phyloP scores from a whole-genome alignment of 208 protist species.

The Novymonas esmeraldas region DNA sequence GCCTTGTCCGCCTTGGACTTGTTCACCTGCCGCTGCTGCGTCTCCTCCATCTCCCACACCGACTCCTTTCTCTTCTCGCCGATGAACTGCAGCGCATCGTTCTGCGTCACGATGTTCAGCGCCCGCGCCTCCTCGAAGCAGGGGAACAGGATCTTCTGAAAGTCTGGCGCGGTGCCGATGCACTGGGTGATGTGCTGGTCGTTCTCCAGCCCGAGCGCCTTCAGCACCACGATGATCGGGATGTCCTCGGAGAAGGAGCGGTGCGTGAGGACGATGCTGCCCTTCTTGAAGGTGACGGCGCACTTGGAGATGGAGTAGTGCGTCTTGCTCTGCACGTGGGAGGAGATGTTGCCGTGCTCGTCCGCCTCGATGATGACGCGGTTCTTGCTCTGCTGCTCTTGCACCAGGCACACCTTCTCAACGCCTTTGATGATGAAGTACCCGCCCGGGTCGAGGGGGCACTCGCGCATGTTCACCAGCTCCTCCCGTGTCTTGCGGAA shows the following conservation, averaged over 20 bases:
- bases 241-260: slow-evolving; percentile 99
- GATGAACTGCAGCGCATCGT: slow-evolving; percentile 97
- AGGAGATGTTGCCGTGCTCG: slow-evolving; percentile 79
- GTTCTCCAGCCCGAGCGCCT: slow-evolving; percentile 97
- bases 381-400: slow-evolving; percentile 98
- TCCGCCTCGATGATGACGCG: slow-evolving; percentile 97
- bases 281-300: slow-evolving; percentile 94
- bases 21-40: slow-evolving; percentile 72
- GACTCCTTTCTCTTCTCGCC: slow-evolving; percentile 92
- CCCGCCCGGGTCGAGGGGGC: slow-evolving; percentile 98
- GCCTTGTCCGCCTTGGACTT: slow-evolving; percentile 94
- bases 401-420: slow-evolving; percentile 98
- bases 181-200: slow-evolving; percentile 99
- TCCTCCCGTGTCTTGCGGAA: slow-evolving; percentile 89
- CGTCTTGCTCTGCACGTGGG: slow-evolving; percentile 91
- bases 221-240: slow-evolving; percentile 97
- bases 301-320: slow-evolving; percentile 96
- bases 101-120: slow-evolving; percentile 86
- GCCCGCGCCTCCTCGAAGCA: slow-evolving; percentile 95
- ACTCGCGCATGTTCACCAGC: slow-evolving; percentile 97
- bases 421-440: slow-evolving; percentile 99
- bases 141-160: slow-evolving; percentile 93
- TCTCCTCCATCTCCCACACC: slow-evolving; percentile 63
- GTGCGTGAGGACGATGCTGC: slow-evolving; percentile 96
- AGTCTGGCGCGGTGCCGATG: slow-evolving; percentile 93